Conservation (phyloP, 2,329 filamentous ascomycete genomes). For the Berkeleyomyces rouxiae region DNA sequence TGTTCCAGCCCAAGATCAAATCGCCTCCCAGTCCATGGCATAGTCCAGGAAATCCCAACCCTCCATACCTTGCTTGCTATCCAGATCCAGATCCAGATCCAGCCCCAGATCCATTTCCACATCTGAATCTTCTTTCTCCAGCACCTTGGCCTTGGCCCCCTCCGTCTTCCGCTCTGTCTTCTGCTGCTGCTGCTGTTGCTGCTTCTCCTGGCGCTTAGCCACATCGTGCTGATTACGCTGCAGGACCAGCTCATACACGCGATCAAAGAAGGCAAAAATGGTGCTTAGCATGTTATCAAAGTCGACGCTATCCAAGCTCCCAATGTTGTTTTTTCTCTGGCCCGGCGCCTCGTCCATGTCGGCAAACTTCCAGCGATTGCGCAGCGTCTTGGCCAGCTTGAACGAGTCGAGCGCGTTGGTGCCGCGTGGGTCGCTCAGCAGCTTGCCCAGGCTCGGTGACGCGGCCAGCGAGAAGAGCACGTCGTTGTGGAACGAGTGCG, state of each 20-base stretch:
- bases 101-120: conserved; percentile 14
- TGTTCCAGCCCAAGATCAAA: neutral
- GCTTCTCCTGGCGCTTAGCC: neutral
- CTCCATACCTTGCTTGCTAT: conserved; percentile 15
- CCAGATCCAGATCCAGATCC: conserved; percentile 16
- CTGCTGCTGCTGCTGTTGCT: conserved; percentile 7
- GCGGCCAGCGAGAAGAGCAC: conserved; percentile 46
- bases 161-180: neutral
- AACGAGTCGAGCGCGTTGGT: conserved; percentile 36
- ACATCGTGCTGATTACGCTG: conserved; percentile 22
- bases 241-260: conserved; percentile 36
- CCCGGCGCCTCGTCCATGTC: conserved; percentile 27
- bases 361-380: conserved; percentile 57
- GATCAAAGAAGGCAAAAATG: conserved; percentile 42
- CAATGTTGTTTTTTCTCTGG: conserved; percentile 15
- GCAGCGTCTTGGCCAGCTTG: conserved; percentile 48
- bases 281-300: conserved; percentile 40
- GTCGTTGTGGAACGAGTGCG: conserved; percentile 51
- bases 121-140: neutral
- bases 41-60: conserved; percentile 42
- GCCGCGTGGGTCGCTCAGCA: conserved; percentile 25
- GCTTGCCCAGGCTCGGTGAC: conserved; percentile 30
- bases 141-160: neutral
- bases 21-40: conserved; percentile 41
- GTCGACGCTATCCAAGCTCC: conserved; percentile 40